These are phyloP conservation scores for Boechera divaricarpa DNA, from an alignment of 345 rosid species.

Conservation along the genomic window DNA sequence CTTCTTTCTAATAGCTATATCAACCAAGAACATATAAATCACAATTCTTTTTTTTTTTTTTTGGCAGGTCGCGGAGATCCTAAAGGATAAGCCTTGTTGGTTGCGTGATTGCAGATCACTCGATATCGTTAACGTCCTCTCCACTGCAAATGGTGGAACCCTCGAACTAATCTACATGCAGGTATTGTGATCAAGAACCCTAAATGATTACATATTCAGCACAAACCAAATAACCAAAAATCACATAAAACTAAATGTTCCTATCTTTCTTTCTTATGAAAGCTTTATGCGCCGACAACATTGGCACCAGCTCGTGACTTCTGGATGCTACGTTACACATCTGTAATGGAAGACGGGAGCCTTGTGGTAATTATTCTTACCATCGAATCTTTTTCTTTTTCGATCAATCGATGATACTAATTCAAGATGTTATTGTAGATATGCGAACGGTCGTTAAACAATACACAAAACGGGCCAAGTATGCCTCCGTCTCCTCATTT, in stretches of 20 bases:
- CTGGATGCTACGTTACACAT: constrained; percentile 96
- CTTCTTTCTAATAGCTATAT: constrained; percentile 18
- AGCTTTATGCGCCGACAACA: constrained; percentile 99
- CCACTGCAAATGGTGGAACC: constrained; percentile 94
- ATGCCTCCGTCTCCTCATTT: constrained; percentile 95
- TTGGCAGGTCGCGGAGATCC: constrained; percentile 90
- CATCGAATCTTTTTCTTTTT: background rate
- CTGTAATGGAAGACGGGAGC: constrained; percentile 95
- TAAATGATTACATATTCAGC: background rate
- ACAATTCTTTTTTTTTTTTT: background rate
- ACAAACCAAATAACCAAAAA: background rate
- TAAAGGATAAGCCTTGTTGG: constrained; percentile 94
- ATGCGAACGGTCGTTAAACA: constrained; percentile 90
- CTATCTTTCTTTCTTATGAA: constrained; percentile 5
- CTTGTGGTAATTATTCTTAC: constrained; percentile 65
- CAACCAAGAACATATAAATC: background rate
- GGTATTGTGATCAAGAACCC: constrained; percentile 50
- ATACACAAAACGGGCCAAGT: constrained; percentile 93
- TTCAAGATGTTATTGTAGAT: constrained; percentile 47
- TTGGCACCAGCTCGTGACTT: constrained; percentile 98
- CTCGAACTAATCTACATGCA: constrained; percentile 97
- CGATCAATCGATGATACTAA: background rate
- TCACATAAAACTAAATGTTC: background rate
- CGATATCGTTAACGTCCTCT: constrained; percentile 81
- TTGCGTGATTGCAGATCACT: constrained; percentile 92